Evolutionary conservation across 495 filamentous ascomycete species (phyloP), one percentile per base, ranked within the genome.

Genomic region (Podospora sp.): DNA sequence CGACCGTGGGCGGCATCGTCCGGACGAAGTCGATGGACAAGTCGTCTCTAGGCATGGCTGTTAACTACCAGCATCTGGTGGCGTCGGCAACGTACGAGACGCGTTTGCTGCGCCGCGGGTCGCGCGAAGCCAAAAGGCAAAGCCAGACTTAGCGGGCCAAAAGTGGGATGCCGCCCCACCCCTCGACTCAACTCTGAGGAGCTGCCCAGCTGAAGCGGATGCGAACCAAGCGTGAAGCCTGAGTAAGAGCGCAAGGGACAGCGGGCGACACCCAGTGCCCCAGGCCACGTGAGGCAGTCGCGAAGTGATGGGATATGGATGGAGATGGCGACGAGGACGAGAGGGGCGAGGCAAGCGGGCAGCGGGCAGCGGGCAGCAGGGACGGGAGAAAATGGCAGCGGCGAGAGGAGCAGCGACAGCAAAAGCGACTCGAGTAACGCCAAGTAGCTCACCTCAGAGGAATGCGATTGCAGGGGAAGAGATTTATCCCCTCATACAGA

Each of bases 41-140:
- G 68, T 87, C 85, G 85, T 87, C 85, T 85, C 85, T 85, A 77
- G 85, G 84, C 85, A 87, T 87, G 75, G 75, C 73, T 69, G 80
- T 80, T 81, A 81, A 83, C 74, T 36, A 63, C 29, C 29, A 21
- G 26, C 33, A 62, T 18, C 18, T n/a, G n/a, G n/a, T 49, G 52
- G 63, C 69, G 64, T 61, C 62, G 69, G 36, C 36, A 61, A n/a
- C 56, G 52, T 25, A 21, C 65, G 20, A 33, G 26, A 8, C 33
- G 62, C 68, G 66, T 64, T 61, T 52, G 58, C 21, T 64, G 36
- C 67, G 50, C 66, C 46, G 51, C 65, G 66, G 25, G 49, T 24
- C 60, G 40, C 61, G 24, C n/a, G 27, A 56, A 25, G 27, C 21
- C 57, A 60, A 60, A 60, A 25, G 27, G 16, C 57, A 60, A 60